Base-by-base conservation (phyloP, 2,329 filamentous ascomycete genomes). In the Diplodia sapinea region DNA sequence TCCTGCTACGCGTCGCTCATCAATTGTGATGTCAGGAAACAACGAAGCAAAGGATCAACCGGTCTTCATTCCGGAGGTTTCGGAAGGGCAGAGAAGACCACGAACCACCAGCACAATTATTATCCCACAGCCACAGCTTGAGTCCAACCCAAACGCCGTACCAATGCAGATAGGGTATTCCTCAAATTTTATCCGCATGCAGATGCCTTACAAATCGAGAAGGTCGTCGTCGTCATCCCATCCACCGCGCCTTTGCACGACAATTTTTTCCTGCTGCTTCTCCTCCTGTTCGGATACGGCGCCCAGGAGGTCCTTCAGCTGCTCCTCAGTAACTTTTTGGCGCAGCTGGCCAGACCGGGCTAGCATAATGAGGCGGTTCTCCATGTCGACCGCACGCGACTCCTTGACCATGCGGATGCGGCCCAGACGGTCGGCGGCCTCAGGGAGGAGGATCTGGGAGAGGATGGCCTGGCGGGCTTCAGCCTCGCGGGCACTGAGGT, bases 331-430 rank as follows among this genome's bases (percentile, higher is more conserved):
- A 56, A 99, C 93, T 79, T 97, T 96, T 70, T 88, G 83, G 66
- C 92, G 85, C 73, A 99, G 84, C 83, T 98, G 95, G 29, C 94
- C 94, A 29, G 89, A 87, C 75, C 93, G 88, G 68, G 95, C 94
- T 68, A 99, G 87, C 88, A 90, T 93, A 79, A 99, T 94, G 67
- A 99, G 87, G 62, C 94, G 83, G 84, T 96, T 94, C 83, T 99
- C 95, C 68, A 99, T 88, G 75, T 97, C 93, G 70, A 86, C 87
- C 43, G 95, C 95, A 74, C 95, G 92, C 73, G 90, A 89, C 78
- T 94, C 93, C 82, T 98, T 98, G 76, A 99, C 95, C 69, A 99
- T 89, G 40, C 94, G 91, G 82, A 99, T 98, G 72, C 95, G 92
- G 68, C 92, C 93, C 1, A 99, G 87, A 15, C 95, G 91, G 82